These are phyloP conservation scores for Boletus rubroflammeus DNA, from an alignment of 768 basidiomycete species.

Conservation along the genomic window DNA sequence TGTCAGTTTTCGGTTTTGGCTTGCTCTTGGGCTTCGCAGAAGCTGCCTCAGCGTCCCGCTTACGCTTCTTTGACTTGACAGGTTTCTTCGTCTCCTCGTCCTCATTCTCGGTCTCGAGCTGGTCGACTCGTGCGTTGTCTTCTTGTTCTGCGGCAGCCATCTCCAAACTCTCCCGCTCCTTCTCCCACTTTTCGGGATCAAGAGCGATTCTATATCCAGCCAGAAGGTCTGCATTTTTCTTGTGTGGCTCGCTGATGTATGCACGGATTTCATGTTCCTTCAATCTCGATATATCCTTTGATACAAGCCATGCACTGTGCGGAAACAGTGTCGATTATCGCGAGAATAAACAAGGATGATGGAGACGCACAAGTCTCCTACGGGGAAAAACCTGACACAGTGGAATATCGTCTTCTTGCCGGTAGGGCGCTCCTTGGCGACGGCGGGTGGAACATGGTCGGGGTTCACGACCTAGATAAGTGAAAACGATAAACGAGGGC, in stretches of 20 bases:
- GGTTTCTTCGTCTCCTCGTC: slow-evolving; percentile 50
- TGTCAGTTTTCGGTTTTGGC: slow-evolving; percentile 44
- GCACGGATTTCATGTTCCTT: slow-evolving; percentile 77
- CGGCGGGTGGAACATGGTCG: slow-evolving; percentile 53
- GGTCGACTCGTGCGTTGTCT: slow-evolving; percentile 62
- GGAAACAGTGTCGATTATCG: slow-evolving; percentile 7
- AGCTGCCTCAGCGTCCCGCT: slow-evolving; percentile 56
- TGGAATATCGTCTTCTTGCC: slow-evolving; percentile 71
- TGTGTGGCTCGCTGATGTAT: slow-evolving; percentile 74
- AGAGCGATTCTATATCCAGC: slow-evolving; percentile 72
- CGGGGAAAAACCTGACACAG: slow-evolving; percentile 86
- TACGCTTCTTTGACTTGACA: slow-evolving; percentile 52
- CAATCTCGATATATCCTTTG: slow-evolving; percentile 80
- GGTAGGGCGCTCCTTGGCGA: slow-evolving; percentile 67
- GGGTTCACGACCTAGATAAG: slow-evolving; percentile 73
- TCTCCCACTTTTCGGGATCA: slow-evolving; percentile 69
- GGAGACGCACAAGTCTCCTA: slow-evolving; percentile 82
- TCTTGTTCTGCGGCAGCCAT: slow-evolving; percentile 43
- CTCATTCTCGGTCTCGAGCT: slow-evolving; percentile 53
- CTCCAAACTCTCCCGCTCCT: slow-evolving; percentile 37
- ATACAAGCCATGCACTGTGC: slow-evolving; percentile 75
- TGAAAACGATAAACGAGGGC: slow-evolving; percentile 8
- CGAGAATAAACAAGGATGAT: slow-evolving; percentile 10
- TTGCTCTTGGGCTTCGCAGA: slow-evolving; percentile 39
- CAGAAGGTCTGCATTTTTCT: slow-evolving; percentile 72